phyloP scores from a whole-genome alignment of 2,329 filamentous ascomycete species.

The Leptographium wingfieldii region DNA sequence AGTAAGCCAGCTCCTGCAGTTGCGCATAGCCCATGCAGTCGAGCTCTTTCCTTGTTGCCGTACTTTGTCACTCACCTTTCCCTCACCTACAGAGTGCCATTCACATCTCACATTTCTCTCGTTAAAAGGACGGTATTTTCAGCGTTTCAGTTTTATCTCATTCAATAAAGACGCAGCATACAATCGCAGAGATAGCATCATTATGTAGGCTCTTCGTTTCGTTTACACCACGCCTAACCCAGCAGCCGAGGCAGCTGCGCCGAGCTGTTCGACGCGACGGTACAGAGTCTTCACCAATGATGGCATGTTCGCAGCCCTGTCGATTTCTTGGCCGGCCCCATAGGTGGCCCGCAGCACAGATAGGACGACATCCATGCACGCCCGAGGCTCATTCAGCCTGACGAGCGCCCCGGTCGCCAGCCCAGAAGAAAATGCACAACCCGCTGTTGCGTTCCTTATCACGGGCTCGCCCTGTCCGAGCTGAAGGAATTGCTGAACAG shows the following conservation, averaged over 20 bases:
- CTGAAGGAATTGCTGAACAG: constrained; percentile 42
- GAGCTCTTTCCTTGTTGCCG: neutral
- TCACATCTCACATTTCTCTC: neutral
- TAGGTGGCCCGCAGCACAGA: constrained; percentile 30
- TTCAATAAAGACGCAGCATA: no score
- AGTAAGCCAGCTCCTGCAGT: no score
- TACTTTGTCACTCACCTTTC: neutral
- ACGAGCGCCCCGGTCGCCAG: constrained; percentile 19
- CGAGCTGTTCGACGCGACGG: constrained; percentile 48
- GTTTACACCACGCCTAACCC: constrained; percentile 13
- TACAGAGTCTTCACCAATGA: constrained; percentile 56
- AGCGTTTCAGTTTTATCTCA: neutral
- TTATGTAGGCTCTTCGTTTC: neutral
- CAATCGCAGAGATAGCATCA: no score
- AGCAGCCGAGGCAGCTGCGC: constrained; percentile 32
- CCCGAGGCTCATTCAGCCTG: constrained; percentile 40
- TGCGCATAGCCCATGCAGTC: neutral
- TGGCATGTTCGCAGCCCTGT: constrained; percentile 26
- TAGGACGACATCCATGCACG: constrained; percentile 47
- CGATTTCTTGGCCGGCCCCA: constrained; percentile 21
- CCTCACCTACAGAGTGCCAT: neutral
- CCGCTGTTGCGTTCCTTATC: neutral
- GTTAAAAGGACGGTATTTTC: neutral
- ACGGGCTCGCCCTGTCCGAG: constrained; percentile 35
- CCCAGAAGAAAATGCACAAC: neutral